Base-by-base conservation (phyloP, 345 rosid genomes). In the Streptanthus diversifolius region DNA sequence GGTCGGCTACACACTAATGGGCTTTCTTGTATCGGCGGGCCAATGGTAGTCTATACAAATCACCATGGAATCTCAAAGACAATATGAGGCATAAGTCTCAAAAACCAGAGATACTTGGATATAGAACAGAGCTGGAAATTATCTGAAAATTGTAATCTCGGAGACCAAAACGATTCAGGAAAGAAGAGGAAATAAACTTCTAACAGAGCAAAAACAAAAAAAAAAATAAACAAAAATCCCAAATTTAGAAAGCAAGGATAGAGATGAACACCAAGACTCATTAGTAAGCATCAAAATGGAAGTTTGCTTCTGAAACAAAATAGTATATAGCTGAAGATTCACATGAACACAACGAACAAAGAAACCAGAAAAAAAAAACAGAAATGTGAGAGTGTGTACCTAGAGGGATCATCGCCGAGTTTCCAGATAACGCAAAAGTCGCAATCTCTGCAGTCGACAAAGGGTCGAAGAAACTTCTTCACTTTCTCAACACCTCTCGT, bases 341-440 rank as follows among this genome's bases (percentile, higher is more conserved):
- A 5, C 14, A 55, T 44, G 32, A 65, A 74, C 41, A 44, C 3
- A 4, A 53, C 54, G 25, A 55, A 7, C 11, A 21, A 22, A 21
- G 7, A 60, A 13, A 59, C 6, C 49, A n/a, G n/a, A n/a, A 24
- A 14, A 12, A 51, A 63, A 54, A 53, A 9, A 9, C 17, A 15
- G 32, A 40, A 12, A n/a, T n/a, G 2, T 7, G 44, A 57, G 60
- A 68, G 53, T 27, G 66, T 19, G 30, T 66, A 90, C 97, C 86
- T 83, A 18, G 97, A 89, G 70, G 97, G 91, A 58, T 86, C 95
- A 66, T 88, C 87, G 5, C 88, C 89, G 48, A 91, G 78, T 80
- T 88, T 87, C 97, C 98, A 93, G 48, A 87, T 83, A 74, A 91
- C 86, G 53, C 89, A 85, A 49, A 83, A 89, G 58, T 91, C 98